A percentile compares a stretch with the other conserved stretches of the same genome.
These are phyloP conservation scores for Aureobasidium sp. DNA, from an alignment of 2,329 filamentous ascomycete genomes.

Conservation along the genomic window DNA sequence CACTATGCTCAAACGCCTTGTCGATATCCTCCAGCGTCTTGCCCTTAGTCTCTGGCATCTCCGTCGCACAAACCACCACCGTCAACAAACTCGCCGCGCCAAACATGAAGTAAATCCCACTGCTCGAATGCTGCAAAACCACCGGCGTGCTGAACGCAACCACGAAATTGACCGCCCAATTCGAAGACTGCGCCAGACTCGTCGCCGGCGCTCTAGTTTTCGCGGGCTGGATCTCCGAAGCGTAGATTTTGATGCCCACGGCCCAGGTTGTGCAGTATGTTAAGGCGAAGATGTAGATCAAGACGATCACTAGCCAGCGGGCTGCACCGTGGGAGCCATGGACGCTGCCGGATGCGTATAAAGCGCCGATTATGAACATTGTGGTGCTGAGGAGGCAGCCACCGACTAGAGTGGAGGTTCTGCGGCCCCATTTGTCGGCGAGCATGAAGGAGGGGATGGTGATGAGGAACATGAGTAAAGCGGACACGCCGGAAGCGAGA, in stretches of 20 bases:
- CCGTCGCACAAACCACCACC: slow-evolving; percentile 9
- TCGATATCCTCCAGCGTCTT: slow-evolving; percentile 15
- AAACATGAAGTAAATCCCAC: slow-evolving; percentile 29
- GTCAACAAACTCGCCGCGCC: slow-evolving; percentile 22
- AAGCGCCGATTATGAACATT: slow-evolving; percentile 42
- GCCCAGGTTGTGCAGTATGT: slow-evolving; percentile 45
- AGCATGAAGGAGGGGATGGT: slow-evolving; percentile 50
- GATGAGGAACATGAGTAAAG: slow-evolving; percentile 49
- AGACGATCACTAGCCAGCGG: slow-evolving; percentile 42
- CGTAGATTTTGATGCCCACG: slow-evolving; percentile 48
- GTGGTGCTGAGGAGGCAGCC: slow-evolving; percentile 42
- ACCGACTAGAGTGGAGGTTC: slow-evolving; percentile 46
- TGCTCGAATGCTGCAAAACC: slow-evolving; percentile 36
- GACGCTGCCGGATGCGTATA: slow-evolving; percentile 39
- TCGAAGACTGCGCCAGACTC: slow-evolving; percentile 43
- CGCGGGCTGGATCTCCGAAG: slow-evolving; percentile 49
- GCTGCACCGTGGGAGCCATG: slow-evolving; percentile 30
- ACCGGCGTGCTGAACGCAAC: slow-evolving; percentile 40
- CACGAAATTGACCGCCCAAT: slow-evolving; percentile 37
- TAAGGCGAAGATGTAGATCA: slow-evolving; percentile 42
- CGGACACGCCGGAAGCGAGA: slow-evolving; percentile 54
- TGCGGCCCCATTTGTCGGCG: slow-evolving; percentile 51
- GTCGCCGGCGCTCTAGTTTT: slow-evolving; percentile 47
- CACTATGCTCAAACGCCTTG: slow-evolving; percentile 9
- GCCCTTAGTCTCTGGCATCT: slow-evolving; percentile 16